Evolutionary conservation across 148 eudicot genomes (phyloP).

Genomic region (Agrostemma githago): DNA sequence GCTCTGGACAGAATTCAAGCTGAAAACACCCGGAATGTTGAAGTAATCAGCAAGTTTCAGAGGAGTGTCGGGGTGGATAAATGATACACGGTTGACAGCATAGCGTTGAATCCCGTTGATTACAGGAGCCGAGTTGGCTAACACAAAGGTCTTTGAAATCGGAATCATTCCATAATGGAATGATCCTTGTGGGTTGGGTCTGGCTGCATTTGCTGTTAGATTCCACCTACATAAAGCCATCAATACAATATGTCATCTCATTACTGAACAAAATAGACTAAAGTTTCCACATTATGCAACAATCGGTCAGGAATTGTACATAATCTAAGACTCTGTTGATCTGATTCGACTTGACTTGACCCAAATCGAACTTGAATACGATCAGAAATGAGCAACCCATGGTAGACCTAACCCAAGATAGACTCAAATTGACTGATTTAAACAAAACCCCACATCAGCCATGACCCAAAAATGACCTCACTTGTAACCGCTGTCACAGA

Average conservation of each 20-base stretch:
- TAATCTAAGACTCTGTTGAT: not conserved
- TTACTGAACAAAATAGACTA: not conserved
- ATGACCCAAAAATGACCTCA: not conserved
- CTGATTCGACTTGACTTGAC: not conserved
- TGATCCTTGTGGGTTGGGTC: constrained; percentile 98
- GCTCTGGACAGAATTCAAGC: constrained; percentile 55
- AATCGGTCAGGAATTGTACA: not conserved
- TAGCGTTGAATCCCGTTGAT: constrained; percentile 71
- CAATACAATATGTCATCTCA: not conserved
- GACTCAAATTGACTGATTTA: too few species aligned
- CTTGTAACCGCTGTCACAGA: not conserved
- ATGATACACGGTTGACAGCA: constrained; percentile 80
- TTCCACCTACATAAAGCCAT: constrained; percentile 63
- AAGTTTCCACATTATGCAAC: not conserved
- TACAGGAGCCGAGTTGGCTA: constrained; percentile 65
- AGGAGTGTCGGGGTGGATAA: constrained; percentile 67
- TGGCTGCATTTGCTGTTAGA: constrained; percentile 91
- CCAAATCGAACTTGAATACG: not conserved
- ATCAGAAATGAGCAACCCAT: not conserved
- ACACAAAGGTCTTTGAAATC: constrained; percentile 44
- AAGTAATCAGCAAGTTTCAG: constrained; percentile 87
- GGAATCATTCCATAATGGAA: constrained; percentile 82
- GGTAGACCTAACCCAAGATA: not conserved
- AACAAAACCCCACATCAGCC: not conserved
- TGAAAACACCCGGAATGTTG: constrained; percentile 76